These are phyloP conservation scores for Cymodocea nodosa DNA, from an alignment of 116 monocot genomes.

Conservation along the genomic window DNA sequence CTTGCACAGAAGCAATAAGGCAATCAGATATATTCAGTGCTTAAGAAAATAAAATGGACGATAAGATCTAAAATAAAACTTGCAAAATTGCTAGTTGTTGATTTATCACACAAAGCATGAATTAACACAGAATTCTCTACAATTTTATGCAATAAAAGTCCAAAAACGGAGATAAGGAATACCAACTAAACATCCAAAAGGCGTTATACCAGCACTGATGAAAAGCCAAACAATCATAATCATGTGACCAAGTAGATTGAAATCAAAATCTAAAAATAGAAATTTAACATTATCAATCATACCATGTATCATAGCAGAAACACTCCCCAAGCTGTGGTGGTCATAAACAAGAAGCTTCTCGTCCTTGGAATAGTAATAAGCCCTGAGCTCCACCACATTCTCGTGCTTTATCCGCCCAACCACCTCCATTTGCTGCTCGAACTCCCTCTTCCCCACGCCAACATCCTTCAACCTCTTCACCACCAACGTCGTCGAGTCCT, in stretches of 20 bases:
- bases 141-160: too few relatives aligned
- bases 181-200: not conserved
- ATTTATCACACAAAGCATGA: too few relatives aligned
- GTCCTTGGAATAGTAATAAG: slow-evolving; percentile 79
- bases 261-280: too few relatives aligned
- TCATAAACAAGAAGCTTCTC: slow-evolving; percentile 72
- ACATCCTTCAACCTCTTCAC: slow-evolving; percentile 75
- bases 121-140: too few relatives aligned
- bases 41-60: slow-evolving; percentile 6
- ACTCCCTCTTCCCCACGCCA: slow-evolving; percentile 59
- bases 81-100: too few relatives aligned
- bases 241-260: too few relatives aligned
- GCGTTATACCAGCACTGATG: not conserved
- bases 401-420: slow-evolving; percentile 35
- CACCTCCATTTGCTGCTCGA: slow-evolving; percentile 67
- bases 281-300: slow-evolving; percentile 7
- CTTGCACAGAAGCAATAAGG: too few relatives aligned
- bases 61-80: too few relatives aligned
- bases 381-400: slow-evolving; percentile 41
- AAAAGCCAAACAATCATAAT: not conserved
- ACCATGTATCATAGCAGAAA: slow-evolving; percentile 58
- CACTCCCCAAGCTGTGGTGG: slow-evolving; percentile 32
- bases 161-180: not conserved
- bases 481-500: slow-evolving; percentile 62
- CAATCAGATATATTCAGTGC: not conserved